phyloP scores from a whole-genome alignment of 2,329 filamentous ascomycete species.

The Colletotrichum higginsianum region DNA sequence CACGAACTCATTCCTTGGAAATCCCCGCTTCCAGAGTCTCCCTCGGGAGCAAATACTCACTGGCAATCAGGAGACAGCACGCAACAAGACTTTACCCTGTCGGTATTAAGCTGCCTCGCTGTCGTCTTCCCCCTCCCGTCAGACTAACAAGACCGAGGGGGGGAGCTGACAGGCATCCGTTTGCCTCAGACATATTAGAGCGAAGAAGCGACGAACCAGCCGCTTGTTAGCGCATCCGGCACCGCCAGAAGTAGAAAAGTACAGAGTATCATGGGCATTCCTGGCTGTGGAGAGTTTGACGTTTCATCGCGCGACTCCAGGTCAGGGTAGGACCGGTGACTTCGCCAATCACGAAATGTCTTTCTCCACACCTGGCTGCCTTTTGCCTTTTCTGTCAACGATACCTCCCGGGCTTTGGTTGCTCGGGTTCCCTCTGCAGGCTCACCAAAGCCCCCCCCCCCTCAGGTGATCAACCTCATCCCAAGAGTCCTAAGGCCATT shows the following conservation, averaged over 20 bases:
- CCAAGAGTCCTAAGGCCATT: not conserved
- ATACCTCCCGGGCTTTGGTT: not conserved
- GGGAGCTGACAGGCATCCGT: constrained; percentile 24
- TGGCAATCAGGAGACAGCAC: constrained; percentile 20
- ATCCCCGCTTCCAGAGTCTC: constrained; percentile 17
- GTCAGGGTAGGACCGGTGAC: constrained; percentile 27
- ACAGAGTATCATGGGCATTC: not conserved
- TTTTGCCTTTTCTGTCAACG: constrained; percentile 18
- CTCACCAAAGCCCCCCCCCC: not conserved
- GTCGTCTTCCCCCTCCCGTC: not conserved
- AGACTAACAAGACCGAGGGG: constrained; percentile 16
- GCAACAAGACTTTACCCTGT: too few relatives aligned
- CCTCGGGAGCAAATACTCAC: constrained; percentile 2
- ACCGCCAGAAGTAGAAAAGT: not conserved
- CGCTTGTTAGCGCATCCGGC: not conserved
- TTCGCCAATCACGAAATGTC: constrained; percentile 28
- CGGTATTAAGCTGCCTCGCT: not conserved
- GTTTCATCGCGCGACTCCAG: constrained; percentile 38
- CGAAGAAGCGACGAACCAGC: not conserved
- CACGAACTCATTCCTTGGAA: constrained; percentile 8
- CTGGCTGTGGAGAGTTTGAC: constrained; percentile 16
- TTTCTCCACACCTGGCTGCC: constrained; percentile 15
- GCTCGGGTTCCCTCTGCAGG: not conserved
- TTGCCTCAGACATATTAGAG: constrained; percentile 26
- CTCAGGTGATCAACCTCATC: not conserved